Percentiles rank a stretch among this genome's conserved stretches.
These are phyloP conservation scores for Eryngium alpinum DNA, from an alignment of 140 eudicot species.

Conservation along the genomic window DNA sequence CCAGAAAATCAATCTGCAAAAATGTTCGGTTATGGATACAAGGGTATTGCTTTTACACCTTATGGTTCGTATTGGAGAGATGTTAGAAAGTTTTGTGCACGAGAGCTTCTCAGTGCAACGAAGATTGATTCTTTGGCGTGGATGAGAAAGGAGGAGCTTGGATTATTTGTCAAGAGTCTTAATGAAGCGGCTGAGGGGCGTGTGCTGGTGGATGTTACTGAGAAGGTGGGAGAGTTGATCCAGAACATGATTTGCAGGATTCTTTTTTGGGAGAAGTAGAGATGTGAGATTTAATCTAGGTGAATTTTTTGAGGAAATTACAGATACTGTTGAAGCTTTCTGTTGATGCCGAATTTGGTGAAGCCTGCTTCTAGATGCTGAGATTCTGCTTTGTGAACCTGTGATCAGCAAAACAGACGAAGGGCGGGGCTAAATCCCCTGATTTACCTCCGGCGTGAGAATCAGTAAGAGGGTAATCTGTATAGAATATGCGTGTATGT, in stretches of 20 bases:
- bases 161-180: background rate
- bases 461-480: too few species aligned
- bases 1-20: background rate
- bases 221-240: background rate
- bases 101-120: conserved; percentile 1
- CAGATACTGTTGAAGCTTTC: background rate
- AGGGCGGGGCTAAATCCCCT: too few species aligned
- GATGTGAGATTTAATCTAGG: background rate
- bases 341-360: too few species aligned
- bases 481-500: too few species aligned
- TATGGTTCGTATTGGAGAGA: background rate
- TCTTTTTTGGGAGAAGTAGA: background rate
- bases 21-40: background rate
- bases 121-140: background rate
- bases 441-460: too few species aligned
- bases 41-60: background rate
- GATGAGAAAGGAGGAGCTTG: conserved; percentile 10
- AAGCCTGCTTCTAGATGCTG: too few species aligned
- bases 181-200: background rate
- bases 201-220: conserved; percentile 1
- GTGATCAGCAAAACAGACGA: too few species aligned
- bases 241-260: conserved; percentile 2
- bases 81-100: conserved; percentile 8
- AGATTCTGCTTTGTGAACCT: too few species aligned
- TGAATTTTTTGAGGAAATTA: background rate